Conservation (phyloP, 352 stramenopile species). For the Globisporangium camurandrum region DNA sequence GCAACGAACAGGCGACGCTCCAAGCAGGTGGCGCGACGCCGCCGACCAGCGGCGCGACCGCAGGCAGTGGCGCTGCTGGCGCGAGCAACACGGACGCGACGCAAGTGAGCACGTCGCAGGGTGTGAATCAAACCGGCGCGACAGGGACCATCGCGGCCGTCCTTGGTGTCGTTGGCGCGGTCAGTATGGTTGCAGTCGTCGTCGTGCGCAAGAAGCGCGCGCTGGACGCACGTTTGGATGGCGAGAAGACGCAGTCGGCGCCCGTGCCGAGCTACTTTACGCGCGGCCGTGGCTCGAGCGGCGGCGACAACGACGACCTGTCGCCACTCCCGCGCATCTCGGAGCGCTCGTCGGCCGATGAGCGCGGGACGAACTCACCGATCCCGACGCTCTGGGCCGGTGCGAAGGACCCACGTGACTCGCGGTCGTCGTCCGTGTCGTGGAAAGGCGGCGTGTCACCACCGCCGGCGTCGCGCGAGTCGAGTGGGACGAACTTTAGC, state of each 20-base stretch:
- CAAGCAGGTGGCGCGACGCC: background rate
- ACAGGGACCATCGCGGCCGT: conserved; percentile 44
- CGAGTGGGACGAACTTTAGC: conserved; percentile 1
- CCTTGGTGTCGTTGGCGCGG: conserved; percentile 33
- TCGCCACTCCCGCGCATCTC: conserved; percentile 18
- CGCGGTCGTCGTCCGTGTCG: conserved; percentile 41
- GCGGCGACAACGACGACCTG: conserved; percentile 16
- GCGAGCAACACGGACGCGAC: conserved; percentile 9
- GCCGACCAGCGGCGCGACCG: conserved; percentile 4
- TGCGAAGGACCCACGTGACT: conserved; percentile 20
- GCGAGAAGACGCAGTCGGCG: conserved; percentile 33
- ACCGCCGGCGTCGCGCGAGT: background rate
- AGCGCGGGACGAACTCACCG: conserved; percentile 22
- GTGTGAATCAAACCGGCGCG: conserved; percentile 25
- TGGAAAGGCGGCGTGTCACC: conserved; percentile 5
- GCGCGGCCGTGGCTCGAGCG: conserved; percentile 11
- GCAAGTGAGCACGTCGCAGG: conserved; percentile 10
- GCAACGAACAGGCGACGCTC: conserved; percentile 1
- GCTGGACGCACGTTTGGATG: conserved; percentile 32
- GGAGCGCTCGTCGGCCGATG: background rate
- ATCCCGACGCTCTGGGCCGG: conserved; percentile 35
- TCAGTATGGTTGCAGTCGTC: conserved; percentile 36
- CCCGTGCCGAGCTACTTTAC: conserved; percentile 36
- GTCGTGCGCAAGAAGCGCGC: conserved; percentile 39
- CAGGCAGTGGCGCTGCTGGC: conserved; percentile 13